These are phyloP conservation scores for Apophysomyces ossiformis DNA, from an alignment of 371 early-diverging fungal genomes.

Conservation along the genomic window DNA sequence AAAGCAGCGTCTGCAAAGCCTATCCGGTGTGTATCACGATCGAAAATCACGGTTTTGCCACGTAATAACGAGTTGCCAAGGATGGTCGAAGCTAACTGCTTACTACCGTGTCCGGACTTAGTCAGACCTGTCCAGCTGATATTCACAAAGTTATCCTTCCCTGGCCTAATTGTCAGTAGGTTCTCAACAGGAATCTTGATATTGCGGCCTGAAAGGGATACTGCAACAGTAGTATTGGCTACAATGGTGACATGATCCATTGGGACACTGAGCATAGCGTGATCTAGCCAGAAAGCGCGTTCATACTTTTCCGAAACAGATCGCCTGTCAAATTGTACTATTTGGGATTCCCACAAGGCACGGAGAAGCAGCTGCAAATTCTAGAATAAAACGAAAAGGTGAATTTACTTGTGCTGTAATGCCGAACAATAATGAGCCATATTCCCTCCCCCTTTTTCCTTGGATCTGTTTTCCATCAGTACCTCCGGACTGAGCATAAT, in stretches of 20 bases:
- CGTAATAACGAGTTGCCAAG: slow-evolving; percentile 45
- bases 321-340: slow-evolving; percentile 18
- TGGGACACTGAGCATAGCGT: slow-evolving; percentile 16
- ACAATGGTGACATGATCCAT: slow-evolving; percentile 11
- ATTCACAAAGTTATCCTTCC: slow-evolving; percentile 16
- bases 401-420: neutral
- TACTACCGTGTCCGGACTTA: slow-evolving; percentile 13
- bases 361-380: slow-evolving; percentile 35
- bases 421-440: neutral
- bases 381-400: slow-evolving; percentile 15
- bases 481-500: slow-evolving; percentile 35
- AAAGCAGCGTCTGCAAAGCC: slow-evolving; percentile 17
- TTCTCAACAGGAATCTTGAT: slow-evolving; percentile 17
- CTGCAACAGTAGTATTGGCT: slow-evolving; percentile 6
- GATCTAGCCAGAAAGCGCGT: slow-evolving; percentile 25
- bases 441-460: neutral
- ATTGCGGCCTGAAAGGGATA: slow-evolving; percentile 14
- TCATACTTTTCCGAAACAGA: slow-evolving; percentile 20
- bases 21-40: slow-evolving; percentile 30
- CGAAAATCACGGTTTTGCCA: slow-evolving; percentile 44
- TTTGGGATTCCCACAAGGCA: slow-evolving; percentile 30
- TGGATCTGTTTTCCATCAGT: neutral
- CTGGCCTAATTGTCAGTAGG: slow-evolving; percentile 8
- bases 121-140: slow-evolving; percentile 25
- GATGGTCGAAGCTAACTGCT: slow-evolving; percentile 32